phyloP scores from a whole-genome alignment of 106 monocot species.

The Gastrodia elata region DNA sequence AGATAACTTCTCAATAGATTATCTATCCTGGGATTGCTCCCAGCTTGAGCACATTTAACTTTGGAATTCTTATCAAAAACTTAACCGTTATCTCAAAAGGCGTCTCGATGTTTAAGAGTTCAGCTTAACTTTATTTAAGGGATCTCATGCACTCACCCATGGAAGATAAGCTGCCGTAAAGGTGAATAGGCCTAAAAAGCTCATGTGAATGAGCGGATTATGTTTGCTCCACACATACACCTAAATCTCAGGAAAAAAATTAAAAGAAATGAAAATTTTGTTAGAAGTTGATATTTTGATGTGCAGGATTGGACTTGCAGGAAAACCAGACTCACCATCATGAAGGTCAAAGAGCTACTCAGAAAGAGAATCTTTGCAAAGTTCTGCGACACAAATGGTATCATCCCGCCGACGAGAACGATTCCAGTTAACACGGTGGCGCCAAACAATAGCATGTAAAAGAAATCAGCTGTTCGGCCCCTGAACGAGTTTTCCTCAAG shows the following conservation, averaged over 20 bases:
- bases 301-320: too few species aligned
- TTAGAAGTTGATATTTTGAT: too few species aligned
- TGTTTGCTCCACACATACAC: slow-evolving; percentile 99
- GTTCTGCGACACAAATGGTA: slow-evolving; percentile 73
- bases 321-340: slow-evolving; percentile 99
- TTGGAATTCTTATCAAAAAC: too few species aligned
- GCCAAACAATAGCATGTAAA: slow-evolving; percentile 96
- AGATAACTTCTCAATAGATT: too few species aligned
- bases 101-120: too few species aligned
- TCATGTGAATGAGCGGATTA: slow-evolving; percentile 90
- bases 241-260: too few species aligned
- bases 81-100: too few species aligned
- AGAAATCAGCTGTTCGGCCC: slow-evolving; percentile 93
- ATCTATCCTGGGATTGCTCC: too few species aligned
- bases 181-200: slow-evolving; percentile 92
- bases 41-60: too few species aligned
- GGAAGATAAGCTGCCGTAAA: slow-evolving; percentile 95
- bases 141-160: slow-evolving; percentile 83
- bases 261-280: neutral
- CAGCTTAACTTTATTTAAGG: neutral
- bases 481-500: slow-evolving; percentile 99
- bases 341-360: slow-evolving; percentile 97
- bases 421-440: slow-evolving; percentile 77
- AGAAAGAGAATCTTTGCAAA: slow-evolving; percentile 91
- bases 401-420: slow-evolving; percentile 89